These are phyloP conservation scores for Cladosporium colombiae DNA, from an alignment of 2,329 filamentous ascomycete species.

Conservation along the genomic window DNA sequence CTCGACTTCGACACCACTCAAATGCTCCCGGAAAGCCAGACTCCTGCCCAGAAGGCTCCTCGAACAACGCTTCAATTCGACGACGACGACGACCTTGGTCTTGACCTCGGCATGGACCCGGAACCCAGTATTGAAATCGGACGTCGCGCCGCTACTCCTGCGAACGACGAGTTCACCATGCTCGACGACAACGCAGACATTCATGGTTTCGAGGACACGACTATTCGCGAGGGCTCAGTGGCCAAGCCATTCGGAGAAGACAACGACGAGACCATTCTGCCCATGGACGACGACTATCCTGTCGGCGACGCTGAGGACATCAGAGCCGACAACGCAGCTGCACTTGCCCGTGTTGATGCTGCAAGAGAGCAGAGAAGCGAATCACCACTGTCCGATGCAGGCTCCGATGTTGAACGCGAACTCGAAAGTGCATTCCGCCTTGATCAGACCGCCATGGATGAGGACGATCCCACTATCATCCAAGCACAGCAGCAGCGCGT, in stretches of 20 bases:
- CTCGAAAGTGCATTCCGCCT: slow-evolving; percentile 62
- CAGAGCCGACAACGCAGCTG: slow-evolving; percentile 43
- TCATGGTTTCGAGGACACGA: slow-evolving; percentile 43
- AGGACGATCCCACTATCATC: slow-evolving; percentile 52
- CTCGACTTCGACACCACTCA: slow-evolving; percentile 69
- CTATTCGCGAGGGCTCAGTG: slow-evolving; percentile 27
- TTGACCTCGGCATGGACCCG: slow-evolving; percentile 63
- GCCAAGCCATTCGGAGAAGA: slow-evolving; percentile 22
- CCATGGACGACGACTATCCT: slow-evolving; percentile 41
- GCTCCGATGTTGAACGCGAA: slow-evolving; percentile 56
- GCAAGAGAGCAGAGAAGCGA: slow-evolving; percentile 43
- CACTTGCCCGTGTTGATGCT: slow-evolving; percentile 46
- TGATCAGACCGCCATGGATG: slow-evolving; percentile 40
- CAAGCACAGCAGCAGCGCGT: slow-evolving; percentile 66
- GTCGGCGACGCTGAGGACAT: slow-evolving; percentile 42
- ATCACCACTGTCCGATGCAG: slow-evolving; percentile 58
- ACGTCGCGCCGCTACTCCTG: slow-evolving; percentile 70
- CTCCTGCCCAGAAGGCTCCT: slow-evolving; percentile 30
- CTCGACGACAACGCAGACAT: slow-evolving; percentile 58
- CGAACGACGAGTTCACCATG: slow-evolving; percentile 58
- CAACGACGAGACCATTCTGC: slow-evolving; percentile 29
- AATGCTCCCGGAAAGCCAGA: slow-evolving; percentile 64
- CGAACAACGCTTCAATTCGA: slow-evolving; percentile 48
- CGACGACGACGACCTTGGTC: slow-evolving; percentile 57
- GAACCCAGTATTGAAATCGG: slow-evolving; percentile 77